Evolutionary conservation across 257 asterid genomes (phyloP), one percentile per base, ranked within the genome.

Genomic region (Salvia miltiorrhiza): DNA sequence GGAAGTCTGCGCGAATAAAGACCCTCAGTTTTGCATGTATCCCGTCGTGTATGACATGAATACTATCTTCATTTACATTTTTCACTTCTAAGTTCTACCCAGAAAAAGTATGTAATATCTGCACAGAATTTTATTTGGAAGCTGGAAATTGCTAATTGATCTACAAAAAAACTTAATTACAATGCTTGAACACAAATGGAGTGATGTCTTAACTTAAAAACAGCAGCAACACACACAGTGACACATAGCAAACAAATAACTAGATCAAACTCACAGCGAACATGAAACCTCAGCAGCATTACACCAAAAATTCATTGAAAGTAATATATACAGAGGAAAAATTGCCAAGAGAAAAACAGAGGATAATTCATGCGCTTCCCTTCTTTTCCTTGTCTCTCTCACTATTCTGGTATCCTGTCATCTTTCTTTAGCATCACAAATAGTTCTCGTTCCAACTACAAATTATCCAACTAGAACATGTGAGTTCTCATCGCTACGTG

Each of bases 381-480:
- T 19, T 4, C 11, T 17, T 55, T 13, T 19, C 50, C 8, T 4
- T 47, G 23, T 48, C 1, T 39, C 40, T 39, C 20, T 10, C 23
- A 55, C 74, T 63, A 72, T 44, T 77, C 83, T 71, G 70, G 84
- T 63, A 76, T 78, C 53, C 9, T 71, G 65, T 83, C 88, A 6
- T 86, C 94, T 77, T 76, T 86, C 82, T 80, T 86, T 50, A 73
- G 69, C 72, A 73, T 32, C n/a, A 74, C 19, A 16, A 72, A 81
- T 35, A 83, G 48, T 82, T 82, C 87, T 75, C 84, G 83, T 81
- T 90, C 98, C 79, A 93, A 49, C 98, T 93, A 90, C 77, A 82
- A 24, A 10, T 5, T 12, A 12, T 54, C 35, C 12, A 24, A 24
- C 17, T 5, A 13, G 5, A 5, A 10, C 37, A 24, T 24, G 37